These are phyloP conservation scores for Pseudohyphozyma bogoriensis DNA, from an alignment of 768 basidiomycete species.

Conservation along the genomic window DNA sequence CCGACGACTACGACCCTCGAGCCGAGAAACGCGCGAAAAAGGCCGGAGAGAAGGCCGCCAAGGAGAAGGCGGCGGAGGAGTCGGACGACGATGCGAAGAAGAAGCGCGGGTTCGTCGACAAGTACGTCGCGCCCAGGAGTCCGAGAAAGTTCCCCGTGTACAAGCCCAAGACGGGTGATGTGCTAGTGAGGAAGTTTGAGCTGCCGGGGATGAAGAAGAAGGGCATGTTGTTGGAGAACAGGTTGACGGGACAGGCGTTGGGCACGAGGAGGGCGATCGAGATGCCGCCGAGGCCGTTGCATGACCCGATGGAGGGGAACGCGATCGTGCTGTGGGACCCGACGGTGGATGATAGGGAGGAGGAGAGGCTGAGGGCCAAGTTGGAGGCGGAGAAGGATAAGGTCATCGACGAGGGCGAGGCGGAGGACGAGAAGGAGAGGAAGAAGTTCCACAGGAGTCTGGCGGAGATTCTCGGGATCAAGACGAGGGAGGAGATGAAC, in stretches of 20 bases:
- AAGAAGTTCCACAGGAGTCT: slow-evolving; percentile 81
- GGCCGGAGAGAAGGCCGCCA: slow-evolving; percentile 42
- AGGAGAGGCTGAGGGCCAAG: slow-evolving; percentile 69
- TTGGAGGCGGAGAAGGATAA: slow-evolving; percentile 63
- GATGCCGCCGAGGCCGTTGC: slow-evolving; percentile 79
- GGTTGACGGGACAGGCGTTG: slow-evolving; percentile 44
- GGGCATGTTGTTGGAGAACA: slow-evolving; percentile 19
- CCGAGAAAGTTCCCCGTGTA: slow-evolving; percentile 50
- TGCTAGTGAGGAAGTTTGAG: slow-evolving; percentile 53
- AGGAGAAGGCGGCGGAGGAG: slow-evolving; percentile 48
- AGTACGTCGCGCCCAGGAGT: slow-evolving; percentile 30
- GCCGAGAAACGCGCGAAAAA: slow-evolving; percentile 43
- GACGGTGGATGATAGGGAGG: slow-evolving; percentile 83
- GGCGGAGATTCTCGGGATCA: slow-evolving; percentile 63
- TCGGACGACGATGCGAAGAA: slow-evolving; percentile 34
- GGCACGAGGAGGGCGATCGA: slow-evolving; percentile 73
- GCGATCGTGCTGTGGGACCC: slow-evolving; percentile 96
- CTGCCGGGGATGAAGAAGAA: slow-evolving; percentile 51
- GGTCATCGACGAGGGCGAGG: slow-evolving; percentile 32
- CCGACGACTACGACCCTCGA: slow-evolving; percentile 48
- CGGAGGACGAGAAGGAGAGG: slow-evolving; percentile 52
- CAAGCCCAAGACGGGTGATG: slow-evolving; percentile 65
- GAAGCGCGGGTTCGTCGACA: slow-evolving; percentile 35
- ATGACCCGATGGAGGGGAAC: slow-evolving; percentile 95
- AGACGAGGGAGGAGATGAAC: slow-evolving; percentile 51